Base-by-base conservation (phyloP, 805 yeast genomes). In the Ogataea corticis region DNA sequence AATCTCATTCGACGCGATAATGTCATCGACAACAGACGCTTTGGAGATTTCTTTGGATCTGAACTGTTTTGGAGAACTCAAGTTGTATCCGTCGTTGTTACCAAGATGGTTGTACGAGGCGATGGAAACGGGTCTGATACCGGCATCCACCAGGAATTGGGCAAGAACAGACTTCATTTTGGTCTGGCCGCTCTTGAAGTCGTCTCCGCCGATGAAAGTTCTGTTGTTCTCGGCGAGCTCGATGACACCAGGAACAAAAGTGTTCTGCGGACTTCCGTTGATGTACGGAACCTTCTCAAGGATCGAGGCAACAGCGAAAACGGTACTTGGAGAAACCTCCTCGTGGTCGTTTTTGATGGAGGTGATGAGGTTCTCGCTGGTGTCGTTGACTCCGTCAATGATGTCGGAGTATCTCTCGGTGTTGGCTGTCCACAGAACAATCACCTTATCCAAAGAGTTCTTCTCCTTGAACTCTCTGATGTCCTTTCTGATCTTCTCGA, bases 41-140 rank as follows among this genome's bases (percentile, higher is more conserved):
- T 91, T 91, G 51, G 96, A 86, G 61, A 91, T 92, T 72, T 91
- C 98, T 76, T 91, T 91, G 37, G 97, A 90, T 66, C 88, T 82
- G 79, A 91, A 91, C 73, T 91, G 98, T 72, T 80, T 79, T 57
- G 96, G 96, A 9, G 97, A 87, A 44, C 89, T 79, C 71, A 91
- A 76, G 71, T 91, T 91, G 75, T 75, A 88, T 38, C 98, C 98
- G 67, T 91, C 98, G 63, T 91, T 91, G 76, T 91, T 91, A 65
- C 98, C 98, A 62, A 91, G 77, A 70, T 91, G 98, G 71, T 91
- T 91, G 72, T 91, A 91, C 14, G 97, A 90, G 17, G 97, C 97
- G 66, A 91, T 87, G 25, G 97, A 90, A 30, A 86, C 73, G 30
- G 97, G 97, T 69, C 87, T 85, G 69, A 91, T 91, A 73, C 98